Percentiles rank a stretch among this genome's conserved stretches.
phyloP scores from a whole-genome alignment of 1,284 basidiomycete genomes.

The Sutorius eximius region DNA sequence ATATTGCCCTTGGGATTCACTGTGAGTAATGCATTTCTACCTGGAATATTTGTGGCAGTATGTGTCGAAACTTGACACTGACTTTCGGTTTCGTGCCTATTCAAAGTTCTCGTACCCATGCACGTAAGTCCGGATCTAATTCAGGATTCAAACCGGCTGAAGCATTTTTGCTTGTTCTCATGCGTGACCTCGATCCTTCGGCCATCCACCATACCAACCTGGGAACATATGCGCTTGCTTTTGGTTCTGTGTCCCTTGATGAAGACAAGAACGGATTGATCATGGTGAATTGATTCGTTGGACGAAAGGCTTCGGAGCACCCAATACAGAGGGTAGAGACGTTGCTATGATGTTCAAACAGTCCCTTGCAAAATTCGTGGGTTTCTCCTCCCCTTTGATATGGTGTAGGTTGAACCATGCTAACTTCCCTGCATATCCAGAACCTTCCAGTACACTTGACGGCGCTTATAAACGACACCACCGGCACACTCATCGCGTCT shows the following conservation, averaged over 20 bases:
- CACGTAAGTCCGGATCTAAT: conserved; percentile 54
- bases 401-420: neutral
- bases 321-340: conserved; percentile 90
- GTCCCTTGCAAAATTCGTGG: conserved; percentile 73
- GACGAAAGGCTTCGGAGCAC: conserved; percentile 97
- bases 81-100: neutral
- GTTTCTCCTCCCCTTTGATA: conserved; percentile 24
- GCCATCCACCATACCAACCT: neutral
- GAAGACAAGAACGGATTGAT: conserved; percentile 88
- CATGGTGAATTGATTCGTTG: conserved; percentile 95
- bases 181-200: neutral
- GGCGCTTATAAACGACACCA: conserved; percentile 95
- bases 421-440: conserved; percentile 36
- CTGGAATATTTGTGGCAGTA: neutral
- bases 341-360: conserved; percentile 91
- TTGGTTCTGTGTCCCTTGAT: neutral
- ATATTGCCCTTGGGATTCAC: conserved; percentile 91
- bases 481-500: conserved; percentile 94
- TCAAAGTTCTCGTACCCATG: conserved; percentile 90
- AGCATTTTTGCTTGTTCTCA: neutral
- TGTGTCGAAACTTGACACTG: conserved; percentile 1
- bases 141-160: neutral
- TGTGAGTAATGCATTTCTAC: conserved; percentile 47
- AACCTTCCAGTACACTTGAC: conserved; percentile 75
- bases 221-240: neutral